These are phyloP conservation scores for Amanita subjunquillea DNA, from an alignment of 768 basidiomycete species.

Conservation along the genomic window DNA sequence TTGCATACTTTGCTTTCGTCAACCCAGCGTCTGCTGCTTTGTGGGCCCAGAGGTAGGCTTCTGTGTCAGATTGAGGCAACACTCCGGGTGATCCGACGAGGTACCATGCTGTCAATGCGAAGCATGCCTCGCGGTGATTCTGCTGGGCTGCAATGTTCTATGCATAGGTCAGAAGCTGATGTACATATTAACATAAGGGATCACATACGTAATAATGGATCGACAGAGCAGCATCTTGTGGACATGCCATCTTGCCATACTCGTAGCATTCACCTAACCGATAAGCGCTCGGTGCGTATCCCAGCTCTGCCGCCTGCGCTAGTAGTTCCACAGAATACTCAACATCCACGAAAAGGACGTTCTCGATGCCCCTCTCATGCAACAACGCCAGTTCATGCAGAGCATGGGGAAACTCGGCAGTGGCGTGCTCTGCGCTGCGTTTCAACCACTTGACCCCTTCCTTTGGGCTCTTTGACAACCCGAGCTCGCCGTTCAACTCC, in stretches of 20 bases:
- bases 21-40: conserved; percentile 89
- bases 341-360: conserved; percentile 92
- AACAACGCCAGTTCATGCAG: conserved; percentile 89
- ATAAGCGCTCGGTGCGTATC: conserved; percentile 94
- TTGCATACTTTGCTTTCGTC: conserved; percentile 94
- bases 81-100: conserved; percentile 97
- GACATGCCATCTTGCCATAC: conserved; percentile 98
- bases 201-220: conserved; percentile 96
- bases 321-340: conserved; percentile 93
- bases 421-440: conserved; percentile 88
- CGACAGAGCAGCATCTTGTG: conserved; percentile 91
- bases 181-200: neutral
- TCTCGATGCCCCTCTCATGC: conserved; percentile 96
- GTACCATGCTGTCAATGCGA: conserved; percentile 98
- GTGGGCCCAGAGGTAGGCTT: conserved; percentile 96
- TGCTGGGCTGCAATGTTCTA: conserved; percentile 98
- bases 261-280: conserved; percentile 97
- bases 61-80: conserved; percentile 95
- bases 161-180: conserved; percentile 2
- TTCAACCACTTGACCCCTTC: conserved; percentile 99
- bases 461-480: conserved; percentile 76
- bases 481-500: conserved; percentile 92
- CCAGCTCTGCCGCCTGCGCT: conserved; percentile 91
- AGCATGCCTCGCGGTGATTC: conserved; percentile 93
- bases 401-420: conserved; percentile 93